These are phyloP conservation scores for Curvularia sp. DNA, from an alignment of 2,329 filamentous ascomycete genomes.

Conservation along the genomic window DNA sequence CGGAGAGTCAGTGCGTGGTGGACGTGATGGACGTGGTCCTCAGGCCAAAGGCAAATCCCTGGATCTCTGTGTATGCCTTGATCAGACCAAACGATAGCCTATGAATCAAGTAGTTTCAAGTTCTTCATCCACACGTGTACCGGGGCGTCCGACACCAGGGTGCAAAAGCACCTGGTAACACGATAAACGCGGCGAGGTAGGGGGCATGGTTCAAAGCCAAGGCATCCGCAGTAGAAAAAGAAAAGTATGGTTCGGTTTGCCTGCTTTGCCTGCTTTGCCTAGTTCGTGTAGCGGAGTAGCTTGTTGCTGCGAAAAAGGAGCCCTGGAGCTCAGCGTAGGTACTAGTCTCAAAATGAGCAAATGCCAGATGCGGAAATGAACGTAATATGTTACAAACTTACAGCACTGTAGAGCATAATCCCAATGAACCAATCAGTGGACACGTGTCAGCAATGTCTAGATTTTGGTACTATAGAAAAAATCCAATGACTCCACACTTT, in stretches of 20 bases:
- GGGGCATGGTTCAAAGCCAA: neutral
- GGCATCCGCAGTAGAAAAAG: neutral
- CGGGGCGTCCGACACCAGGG: neutral
- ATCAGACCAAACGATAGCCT: neutral
- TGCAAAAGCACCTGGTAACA: neutral
- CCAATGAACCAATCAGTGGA: neutral
- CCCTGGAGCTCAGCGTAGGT: neutral
- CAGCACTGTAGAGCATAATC: neutral
- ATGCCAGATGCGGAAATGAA: neutral
- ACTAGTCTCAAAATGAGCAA: neutral
- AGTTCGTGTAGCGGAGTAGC: neutral
- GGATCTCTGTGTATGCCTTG: neutral
- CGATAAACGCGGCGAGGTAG: neutral
- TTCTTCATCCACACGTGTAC: neutral
- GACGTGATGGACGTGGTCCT: neutral
- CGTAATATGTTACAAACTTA: neutral
- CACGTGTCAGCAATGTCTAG: neutral
- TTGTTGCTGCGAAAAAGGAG: neutral
- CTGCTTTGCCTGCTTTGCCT: neutral
- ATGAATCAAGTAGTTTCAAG: neutral
- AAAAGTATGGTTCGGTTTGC: neutral
- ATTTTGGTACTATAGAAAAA: neutral
- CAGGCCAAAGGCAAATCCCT: neutral
- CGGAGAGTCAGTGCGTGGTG: neutral
- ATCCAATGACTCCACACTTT: neutral